These are phyloP conservation scores for Strobilomyces confusus DNA, from an alignment of 768 basidiomycete species.

Conservation along the genomic window DNA sequence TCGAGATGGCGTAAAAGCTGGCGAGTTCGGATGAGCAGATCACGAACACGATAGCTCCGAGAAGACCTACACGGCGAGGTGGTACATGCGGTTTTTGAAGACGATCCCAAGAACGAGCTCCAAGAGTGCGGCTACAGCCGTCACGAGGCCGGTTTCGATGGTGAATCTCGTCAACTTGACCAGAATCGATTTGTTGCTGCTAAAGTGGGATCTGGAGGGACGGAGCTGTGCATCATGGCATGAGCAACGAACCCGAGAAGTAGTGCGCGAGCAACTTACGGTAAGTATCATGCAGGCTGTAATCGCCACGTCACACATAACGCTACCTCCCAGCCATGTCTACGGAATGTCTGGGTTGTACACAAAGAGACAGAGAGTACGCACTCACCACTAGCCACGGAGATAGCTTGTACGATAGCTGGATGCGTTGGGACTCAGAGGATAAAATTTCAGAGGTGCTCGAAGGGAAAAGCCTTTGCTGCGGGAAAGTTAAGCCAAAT, in stretches of 20 bases:
- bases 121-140: constrained; percentile 13
- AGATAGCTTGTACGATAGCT: too few relatives aligned
- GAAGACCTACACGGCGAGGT: constrained; percentile 19
- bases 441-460: too few relatives aligned
- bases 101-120: constrained; percentile 14
- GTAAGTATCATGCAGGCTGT: too few relatives aligned
- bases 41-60: neutral
- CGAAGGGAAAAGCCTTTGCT: too few relatives aligned
- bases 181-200: neutral
- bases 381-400: too few relatives aligned
- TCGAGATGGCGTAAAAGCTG: constrained; percentile 15
- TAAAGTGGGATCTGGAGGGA: constrained; percentile 6
- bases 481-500: too few relatives aligned
- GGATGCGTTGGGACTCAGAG: too few relatives aligned
- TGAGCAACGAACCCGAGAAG: neutral
- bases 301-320: too few relatives aligned
- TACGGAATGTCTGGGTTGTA: too few relatives aligned
- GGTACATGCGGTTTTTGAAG: neutral
- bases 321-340: too few relatives aligned
- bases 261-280: too few relatives aligned
- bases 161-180: constrained; percentile 18
- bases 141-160: constrained; percentile 24
- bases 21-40: neutral
- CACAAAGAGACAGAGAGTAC: too few relatives aligned
- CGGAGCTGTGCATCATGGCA: constrained; percentile 9